Conservation (phyloP, 2,329 filamentous ascomycete genomes). For the Colletotrichum paranaense region DNA sequence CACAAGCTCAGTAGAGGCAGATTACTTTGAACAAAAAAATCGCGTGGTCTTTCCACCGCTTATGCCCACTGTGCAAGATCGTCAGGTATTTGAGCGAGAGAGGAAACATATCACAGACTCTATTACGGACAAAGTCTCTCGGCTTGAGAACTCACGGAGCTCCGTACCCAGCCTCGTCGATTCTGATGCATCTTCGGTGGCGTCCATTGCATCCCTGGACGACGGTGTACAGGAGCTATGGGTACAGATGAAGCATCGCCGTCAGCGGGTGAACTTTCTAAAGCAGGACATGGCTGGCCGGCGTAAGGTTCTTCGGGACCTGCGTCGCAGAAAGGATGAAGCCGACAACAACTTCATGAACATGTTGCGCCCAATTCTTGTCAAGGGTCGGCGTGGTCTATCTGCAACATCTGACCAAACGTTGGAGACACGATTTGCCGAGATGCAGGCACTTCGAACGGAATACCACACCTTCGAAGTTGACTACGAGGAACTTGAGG, state of each 20-base stretch:
- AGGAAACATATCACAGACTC: conserved; percentile 40
- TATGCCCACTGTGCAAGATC: conserved; percentile 26
- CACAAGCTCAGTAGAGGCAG: conserved; percentile 18
- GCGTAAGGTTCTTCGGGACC: conserved; percentile 44
- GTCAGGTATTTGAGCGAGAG: background rate
- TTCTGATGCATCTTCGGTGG: conserved; percentile 23
- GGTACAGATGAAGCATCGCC: conserved; percentile 48
- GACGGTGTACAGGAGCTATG: conserved; percentile 48
- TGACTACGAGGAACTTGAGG: conserved; percentile 50
- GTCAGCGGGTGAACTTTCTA: conserved; percentile 43
- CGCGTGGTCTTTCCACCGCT: conserved; percentile 28
- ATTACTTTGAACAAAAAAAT: conserved; percentile 25
- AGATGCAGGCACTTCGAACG: conserved; percentile 51
- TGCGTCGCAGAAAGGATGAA: conserved; percentile 47
- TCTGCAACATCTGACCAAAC: conserved; percentile 38
- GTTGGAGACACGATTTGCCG: conserved; percentile 44
- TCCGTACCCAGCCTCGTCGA: conserved; percentile 29
- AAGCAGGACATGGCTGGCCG: conserved; percentile 46
- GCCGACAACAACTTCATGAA: conserved; percentile 55
- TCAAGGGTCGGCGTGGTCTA: conserved; percentile 40
- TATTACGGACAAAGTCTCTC: conserved; percentile 48
- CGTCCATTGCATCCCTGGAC: conserved; percentile 27
- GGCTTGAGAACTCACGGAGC: conserved; percentile 43
- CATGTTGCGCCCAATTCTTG: conserved; percentile 49
- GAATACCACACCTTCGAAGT: conserved; percentile 50